A percentile compares a stretch with the other conserved stretches of the same genome.
Evolutionary conservation across 2,329 filamentous ascomycete genomes (phyloP).

Genomic region (Teratosphaeria gauchensis): DNA sequence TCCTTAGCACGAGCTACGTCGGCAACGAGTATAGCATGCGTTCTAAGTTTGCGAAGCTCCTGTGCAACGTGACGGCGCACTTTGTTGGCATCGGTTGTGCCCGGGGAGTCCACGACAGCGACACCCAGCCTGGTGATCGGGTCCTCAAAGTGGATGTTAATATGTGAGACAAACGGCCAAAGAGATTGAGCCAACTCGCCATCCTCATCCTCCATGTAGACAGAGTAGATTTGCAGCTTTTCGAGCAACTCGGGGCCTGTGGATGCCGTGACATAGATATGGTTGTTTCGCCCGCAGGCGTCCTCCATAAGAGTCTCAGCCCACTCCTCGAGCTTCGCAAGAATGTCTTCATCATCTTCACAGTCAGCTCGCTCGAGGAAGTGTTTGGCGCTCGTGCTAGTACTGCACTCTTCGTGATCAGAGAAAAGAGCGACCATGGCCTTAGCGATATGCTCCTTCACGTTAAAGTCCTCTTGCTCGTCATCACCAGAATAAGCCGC

Average conservation of each 20-base stretch:
- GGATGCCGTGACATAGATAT: background rate
- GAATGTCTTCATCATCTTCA: background rate
- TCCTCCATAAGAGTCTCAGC: too few relatives aligned
- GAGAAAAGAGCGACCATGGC: conserved; percentile 8
- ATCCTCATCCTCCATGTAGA: background rate
- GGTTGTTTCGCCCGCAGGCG: too few relatives aligned
- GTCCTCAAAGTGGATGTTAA: background rate
- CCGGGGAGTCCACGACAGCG: background rate
- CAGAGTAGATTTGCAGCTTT: background rate
- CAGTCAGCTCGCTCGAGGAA: background rate
- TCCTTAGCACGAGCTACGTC: background rate
- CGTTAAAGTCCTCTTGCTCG: background rate
- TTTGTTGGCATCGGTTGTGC: background rate
- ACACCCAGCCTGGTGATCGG: background rate
- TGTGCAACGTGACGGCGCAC: background rate
- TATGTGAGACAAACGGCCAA: background rate
- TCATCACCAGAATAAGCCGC: background rate
- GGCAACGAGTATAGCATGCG: background rate
- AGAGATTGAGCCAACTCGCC: background rate
- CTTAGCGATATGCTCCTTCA: conserved; percentile 1
- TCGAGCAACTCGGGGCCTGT: background rate
- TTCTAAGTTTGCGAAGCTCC: background rate
- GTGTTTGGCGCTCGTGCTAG: background rate
- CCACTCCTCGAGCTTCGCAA: background rate
- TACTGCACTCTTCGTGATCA: conserved; percentile 6